Conservation (phyloP, 129 eudicot species). For the Heracleum sosnowskyi region DNA sequence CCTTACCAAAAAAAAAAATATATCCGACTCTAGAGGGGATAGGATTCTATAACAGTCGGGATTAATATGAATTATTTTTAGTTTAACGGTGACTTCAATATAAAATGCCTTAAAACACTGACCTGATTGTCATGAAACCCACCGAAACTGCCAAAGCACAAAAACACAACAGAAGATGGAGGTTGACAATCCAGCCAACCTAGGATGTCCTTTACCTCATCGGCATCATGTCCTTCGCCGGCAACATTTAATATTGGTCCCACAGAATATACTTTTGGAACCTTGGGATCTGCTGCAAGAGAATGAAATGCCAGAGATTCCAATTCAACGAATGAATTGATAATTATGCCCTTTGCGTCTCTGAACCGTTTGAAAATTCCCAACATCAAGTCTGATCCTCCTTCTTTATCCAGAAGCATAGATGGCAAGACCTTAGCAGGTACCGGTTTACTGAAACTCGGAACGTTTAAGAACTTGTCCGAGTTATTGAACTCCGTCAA, state of each 20-base stretch:
- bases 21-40: too few relatives aligned
- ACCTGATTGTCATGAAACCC: conserved; percentile 1
- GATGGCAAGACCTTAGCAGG: conserved; percentile 8
- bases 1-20: too few relatives aligned
- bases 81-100: too few relatives aligned
- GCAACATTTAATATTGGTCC: neutral
- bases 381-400: neutral
- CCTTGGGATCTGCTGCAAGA: neutral
- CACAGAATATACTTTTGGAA: neutral
- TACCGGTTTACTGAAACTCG: neutral
- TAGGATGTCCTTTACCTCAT: neutral
- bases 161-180: conserved; percentile 1
- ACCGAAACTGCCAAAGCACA: conserved; percentile 2
- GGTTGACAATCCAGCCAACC: conserved; percentile 1
- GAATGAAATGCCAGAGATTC: neutral
- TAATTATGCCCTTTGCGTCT: neutral
- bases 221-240: neutral
- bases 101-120: neutral
- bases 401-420: neutral
- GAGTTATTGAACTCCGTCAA: conserved; percentile 1
- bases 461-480: neutral
- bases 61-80: too few relatives aligned
- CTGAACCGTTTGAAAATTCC: neutral
- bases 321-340: neutral
- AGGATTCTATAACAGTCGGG: too few relatives aligned